A percentile compares a stretch with the other conserved stretches of the same genome.
Conservation (phyloP, 2,329 filamentous ascomycete species). For the Aspergillus fumigatiaffinis region DNA sequence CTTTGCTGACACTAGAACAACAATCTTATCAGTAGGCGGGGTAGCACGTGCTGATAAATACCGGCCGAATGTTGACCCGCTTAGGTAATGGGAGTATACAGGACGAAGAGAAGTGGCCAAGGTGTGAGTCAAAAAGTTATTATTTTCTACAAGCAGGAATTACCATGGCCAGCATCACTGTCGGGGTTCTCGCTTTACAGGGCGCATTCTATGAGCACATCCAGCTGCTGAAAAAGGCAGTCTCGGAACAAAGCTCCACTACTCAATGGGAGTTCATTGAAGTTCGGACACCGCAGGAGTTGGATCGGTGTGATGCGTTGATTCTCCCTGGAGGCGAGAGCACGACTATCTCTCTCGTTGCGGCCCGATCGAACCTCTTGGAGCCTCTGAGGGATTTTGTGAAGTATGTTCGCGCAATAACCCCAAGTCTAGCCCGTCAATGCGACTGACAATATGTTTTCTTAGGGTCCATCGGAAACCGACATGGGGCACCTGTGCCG, state of each 20-base stretch:
- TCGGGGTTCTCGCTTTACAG: conserved; percentile 73
- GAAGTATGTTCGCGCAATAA: conserved; percentile 57
- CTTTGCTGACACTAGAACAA: background rate
- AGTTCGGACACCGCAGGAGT: conserved; percentile 70
- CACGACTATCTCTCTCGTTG: conserved; percentile 87
- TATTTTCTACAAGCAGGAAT: conserved; percentile 3
- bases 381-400: conserved; percentile 86
- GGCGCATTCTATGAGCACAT: conserved; percentile 91
- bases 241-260: conserved; percentile 27
- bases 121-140: conserved; percentile 11
- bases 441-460: conserved; percentile 12
- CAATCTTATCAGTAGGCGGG: conserved; percentile 8
- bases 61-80: conserved; percentile 10
- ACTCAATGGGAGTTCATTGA: conserved; percentile 63
- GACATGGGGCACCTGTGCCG: conserved; percentile 94
- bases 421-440: conserved; percentile 7
- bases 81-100: conserved; percentile 5
- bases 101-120: background rate
- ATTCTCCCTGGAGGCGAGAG: conserved; percentile 93
- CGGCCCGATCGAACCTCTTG: conserved; percentile 72
- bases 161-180: conserved; percentile 42
- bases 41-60: conserved; percentile 20
- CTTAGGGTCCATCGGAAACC: conserved; percentile 69
- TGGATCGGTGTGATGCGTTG: conserved; percentile 72
- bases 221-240: conserved; percentile 67